Base-by-base conservation (phyloP, 148 eudicot species). In the Tetragonia tetragonoides region DNA sequence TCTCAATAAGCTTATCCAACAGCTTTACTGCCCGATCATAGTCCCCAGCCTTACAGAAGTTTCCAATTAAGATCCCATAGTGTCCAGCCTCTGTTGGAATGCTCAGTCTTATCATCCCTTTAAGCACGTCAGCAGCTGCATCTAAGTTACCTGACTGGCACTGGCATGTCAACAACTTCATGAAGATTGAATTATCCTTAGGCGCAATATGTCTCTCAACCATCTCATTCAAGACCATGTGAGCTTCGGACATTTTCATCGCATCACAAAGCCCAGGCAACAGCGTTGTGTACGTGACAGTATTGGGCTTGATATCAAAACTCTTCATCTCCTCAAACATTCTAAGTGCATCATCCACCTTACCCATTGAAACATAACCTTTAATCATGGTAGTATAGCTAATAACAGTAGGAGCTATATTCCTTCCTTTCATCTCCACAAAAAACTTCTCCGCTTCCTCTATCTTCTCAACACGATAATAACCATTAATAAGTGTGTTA, bases 221-320 rank as follows among this genome's bases (percentile, higher is more conserved):
- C 96, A 95, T 92, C 84, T 95, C 97, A 69, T 82, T 85, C 88
- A 95, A 80, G 63, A 92, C 68, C 51, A 68, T 77, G 62, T 70
- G 73, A 75, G 96, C 97, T 74, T 95, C 96, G 16, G 87, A 20
- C 90, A 89, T 86, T 66, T 89, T 95, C 86, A 82, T 88, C 5
- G 91, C 86, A 77, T 92, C 92, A 85, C 98, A 95, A 44, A 95
- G 89, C 47, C 98, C 98, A 66, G 97, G 93, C 82, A 95, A 83
- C 68, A 95, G 74, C 4, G 94, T 91, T 10, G 97, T 86, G 81
- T 92, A 92, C 1, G 98, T 95, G 24, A 87, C 71, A 56, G 84
- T 87, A 89, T 89, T 91, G 0, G 98, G 96, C 71, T 82, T 87
- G 70, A 92, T 85, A 67, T 84, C 93, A 75, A 64, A 85, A 63